Conservation (phyloP, 2,329 filamentous ascomycete species). For the Pezicula neosporulosa region DNA sequence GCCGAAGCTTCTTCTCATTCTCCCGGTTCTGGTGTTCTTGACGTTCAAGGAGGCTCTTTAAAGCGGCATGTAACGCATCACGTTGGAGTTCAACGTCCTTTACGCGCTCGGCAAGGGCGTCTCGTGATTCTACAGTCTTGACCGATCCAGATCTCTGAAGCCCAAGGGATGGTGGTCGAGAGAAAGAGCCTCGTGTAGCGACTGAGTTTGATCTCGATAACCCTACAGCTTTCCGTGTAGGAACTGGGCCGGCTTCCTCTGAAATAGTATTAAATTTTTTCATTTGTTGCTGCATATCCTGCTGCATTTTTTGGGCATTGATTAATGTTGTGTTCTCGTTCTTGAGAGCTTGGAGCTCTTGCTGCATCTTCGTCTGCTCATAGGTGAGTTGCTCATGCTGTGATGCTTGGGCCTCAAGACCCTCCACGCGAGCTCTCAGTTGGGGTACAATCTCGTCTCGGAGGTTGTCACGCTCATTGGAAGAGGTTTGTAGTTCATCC, state of each 20-base stretch:
- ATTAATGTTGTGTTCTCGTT: slow-evolving; percentile 55
- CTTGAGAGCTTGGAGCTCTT: slow-evolving; percentile 73
- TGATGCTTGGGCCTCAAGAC: slow-evolving; percentile 70
- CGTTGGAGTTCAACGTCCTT: slow-evolving; percentile 94
- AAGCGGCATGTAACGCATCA: slow-evolving; percentile 83
- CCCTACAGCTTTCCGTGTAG: slow-evolving; percentile 33
- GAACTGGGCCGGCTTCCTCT: slow-evolving; percentile 45
- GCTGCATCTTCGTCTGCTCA: slow-evolving; percentile 80
- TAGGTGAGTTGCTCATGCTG: slow-evolving; percentile 73
- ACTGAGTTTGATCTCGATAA: slow-evolving; percentile 66
- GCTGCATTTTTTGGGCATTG: slow-evolving; percentile 44
- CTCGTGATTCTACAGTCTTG: slow-evolving; percentile 47
- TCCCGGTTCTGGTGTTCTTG: slow-evolving; percentile 83
- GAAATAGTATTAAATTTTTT: slow-evolving; percentile 57
- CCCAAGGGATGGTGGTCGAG: slow-evolving; percentile 32
- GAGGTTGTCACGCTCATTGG: slow-evolving; percentile 88
- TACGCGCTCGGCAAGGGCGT: slow-evolving; percentile 71
- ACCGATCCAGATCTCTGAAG: slow-evolving; percentile 57
- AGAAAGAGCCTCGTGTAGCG: slow-evolving; percentile 32
- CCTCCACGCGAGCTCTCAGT: slow-evolving; percentile 71
- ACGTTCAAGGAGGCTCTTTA: slow-evolving; percentile 80
- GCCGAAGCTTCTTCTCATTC: slow-evolving; percentile 74
- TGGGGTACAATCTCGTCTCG: slow-evolving; percentile 84
- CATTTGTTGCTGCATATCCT: slow-evolving; percentile 39
- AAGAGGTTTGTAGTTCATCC: slow-evolving; percentile 74